Conservation (phyloP, 2,329 filamentous ascomycete genomes). For the Ceratocystiopsis minuta region DNA sequence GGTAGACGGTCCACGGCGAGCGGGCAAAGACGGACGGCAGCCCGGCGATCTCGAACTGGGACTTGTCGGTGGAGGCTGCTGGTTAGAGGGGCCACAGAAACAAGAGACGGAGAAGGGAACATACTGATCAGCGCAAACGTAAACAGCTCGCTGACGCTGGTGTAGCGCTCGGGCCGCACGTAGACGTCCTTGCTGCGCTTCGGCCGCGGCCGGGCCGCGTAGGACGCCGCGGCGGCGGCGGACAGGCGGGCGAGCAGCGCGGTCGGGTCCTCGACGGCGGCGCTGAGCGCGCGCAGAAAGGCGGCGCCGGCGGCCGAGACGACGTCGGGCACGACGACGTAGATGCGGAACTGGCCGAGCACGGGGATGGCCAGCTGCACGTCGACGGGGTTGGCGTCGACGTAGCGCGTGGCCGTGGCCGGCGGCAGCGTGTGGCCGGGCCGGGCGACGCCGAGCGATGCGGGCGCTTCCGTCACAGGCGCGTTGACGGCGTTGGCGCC, state of each 20-base stretch:
- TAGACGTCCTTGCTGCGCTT: constrained; percentile 44
- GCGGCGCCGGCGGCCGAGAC: constrained; percentile 21
- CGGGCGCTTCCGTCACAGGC: constrained; percentile 14
- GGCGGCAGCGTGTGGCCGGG: constrained; percentile 42
- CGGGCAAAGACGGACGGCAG: constrained; percentile 42
- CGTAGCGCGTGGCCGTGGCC: constrained; percentile 52
- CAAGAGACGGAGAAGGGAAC: not conserved
- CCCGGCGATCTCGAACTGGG: constrained; percentile 44
- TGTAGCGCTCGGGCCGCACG: constrained; percentile 51
- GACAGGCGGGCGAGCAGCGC: constrained; percentile 42
- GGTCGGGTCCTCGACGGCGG: constrained; percentile 26
- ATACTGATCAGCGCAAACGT: constrained; percentile 51
- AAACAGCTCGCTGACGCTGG: constrained; percentile 46
- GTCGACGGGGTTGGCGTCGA: constrained; percentile 62
- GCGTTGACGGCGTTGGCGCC: constrained; percentile 29
- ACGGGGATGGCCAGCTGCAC: constrained; percentile 62
- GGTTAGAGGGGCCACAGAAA: constrained; percentile 12
- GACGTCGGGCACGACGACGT: constrained; percentile 49
- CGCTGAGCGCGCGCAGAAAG: constrained; percentile 44
- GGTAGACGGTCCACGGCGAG: constrained; percentile 53
- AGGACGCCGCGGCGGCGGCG: constrained; percentile 39
- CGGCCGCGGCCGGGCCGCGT: constrained; percentile 37
- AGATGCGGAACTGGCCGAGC: constrained; percentile 61
- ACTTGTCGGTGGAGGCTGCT: constrained; percentile 38
- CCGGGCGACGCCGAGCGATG: constrained; percentile 19